Percentiles rank a stretch among this genome's conserved stretches.
Evolutionary conservation across 2,329 filamentous ascomycete genomes (phyloP).

Genomic region (Paecilomyces fulvus): DNA sequence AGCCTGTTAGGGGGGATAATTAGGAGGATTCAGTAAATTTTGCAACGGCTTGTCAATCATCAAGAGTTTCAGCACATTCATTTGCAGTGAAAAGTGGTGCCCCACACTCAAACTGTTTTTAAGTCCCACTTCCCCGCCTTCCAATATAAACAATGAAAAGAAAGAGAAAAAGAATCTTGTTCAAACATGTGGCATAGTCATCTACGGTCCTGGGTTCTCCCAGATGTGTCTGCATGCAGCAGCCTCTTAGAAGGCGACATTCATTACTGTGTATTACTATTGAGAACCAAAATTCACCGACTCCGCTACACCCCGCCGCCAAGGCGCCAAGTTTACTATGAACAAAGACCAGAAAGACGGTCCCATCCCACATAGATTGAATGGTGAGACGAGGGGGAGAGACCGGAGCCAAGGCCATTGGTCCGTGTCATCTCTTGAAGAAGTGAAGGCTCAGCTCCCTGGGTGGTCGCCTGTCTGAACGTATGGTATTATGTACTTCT

Average conservation of each 20-base stretch:
- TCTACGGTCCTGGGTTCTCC: too few species aligned
- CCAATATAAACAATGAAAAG: too few species aligned
- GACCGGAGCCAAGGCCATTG: background rate
- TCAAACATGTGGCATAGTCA: too few species aligned
- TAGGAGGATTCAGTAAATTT: background rate
- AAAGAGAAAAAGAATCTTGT: too few species aligned
- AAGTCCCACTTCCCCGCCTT: background rate
- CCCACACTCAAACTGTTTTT: background rate
- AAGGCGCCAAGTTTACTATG: background rate
- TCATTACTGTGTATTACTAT: background rate
- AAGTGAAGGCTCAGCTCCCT: background rate
- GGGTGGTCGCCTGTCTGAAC: background rate
- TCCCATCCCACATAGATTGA: background rate
- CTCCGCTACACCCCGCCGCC: background rate
- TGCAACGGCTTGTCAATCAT: background rate
- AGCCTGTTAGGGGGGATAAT: background rate
- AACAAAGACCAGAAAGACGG: background rate
- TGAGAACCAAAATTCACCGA: background rate
- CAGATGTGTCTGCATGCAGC: too few species aligned
- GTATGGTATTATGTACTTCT: background rate
- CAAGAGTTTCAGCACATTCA: background rate
- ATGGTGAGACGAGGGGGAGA: background rate
- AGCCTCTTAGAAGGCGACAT: background rate
- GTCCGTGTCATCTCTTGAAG: background rate
- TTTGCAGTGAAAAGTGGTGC: background rate